phyloP scores from a whole-genome alignment of 2,329 filamentous ascomycete genomes.

The Leptographium wingfieldii region DNA sequence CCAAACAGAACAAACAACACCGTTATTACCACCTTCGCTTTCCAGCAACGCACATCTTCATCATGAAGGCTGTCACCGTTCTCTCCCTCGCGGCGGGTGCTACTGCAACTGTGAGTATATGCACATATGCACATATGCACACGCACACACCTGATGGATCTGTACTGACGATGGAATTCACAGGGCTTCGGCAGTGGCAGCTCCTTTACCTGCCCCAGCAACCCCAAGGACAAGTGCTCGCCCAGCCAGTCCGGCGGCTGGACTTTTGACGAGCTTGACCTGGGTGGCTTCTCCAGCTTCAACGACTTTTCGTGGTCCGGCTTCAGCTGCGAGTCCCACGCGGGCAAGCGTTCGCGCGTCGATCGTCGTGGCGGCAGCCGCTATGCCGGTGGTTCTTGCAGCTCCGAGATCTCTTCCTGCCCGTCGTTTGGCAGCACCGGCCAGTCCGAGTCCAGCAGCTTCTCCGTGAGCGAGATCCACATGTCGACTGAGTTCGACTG shows the following conservation, averaged over 20 bases:
- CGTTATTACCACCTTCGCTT: not conserved
- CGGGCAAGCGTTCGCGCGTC: constrained; percentile 45
- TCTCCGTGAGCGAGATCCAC: constrained; percentile 66
- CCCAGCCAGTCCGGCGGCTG: constrained; percentile 58
- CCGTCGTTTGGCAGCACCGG: constrained; percentile 45
- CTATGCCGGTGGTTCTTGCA: constrained; percentile 46
- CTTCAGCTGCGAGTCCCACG: constrained; percentile 47
- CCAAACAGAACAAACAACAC: not conserved
- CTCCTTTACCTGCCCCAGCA: constrained; percentile 54
- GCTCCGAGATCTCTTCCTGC: constrained; percentile 29
- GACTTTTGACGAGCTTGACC: constrained; percentile 52
- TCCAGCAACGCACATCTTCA: constrained; percentile 13
- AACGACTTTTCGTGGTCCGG: constrained; percentile 63
- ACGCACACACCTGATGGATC: too few relatives aligned
- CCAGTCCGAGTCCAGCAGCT: constrained; percentile 36
- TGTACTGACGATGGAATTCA: not conserved
- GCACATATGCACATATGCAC: too few relatives aligned
- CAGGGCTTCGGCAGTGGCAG: constrained; percentile 19
- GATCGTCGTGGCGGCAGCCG: constrained; percentile 41
- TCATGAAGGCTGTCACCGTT: constrained; percentile 39
- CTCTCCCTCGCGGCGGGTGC: constrained; percentile 37
- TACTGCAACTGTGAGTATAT: constrained; percentile 27
- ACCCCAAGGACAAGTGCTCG: constrained; percentile 67
- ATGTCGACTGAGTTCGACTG: constrained; percentile 63
- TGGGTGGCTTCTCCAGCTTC: constrained; percentile 52